Evolutionary conservation across 345 rosid genomes (phyloP).

Genomic region (Eucalyptus viminalis): DNA sequence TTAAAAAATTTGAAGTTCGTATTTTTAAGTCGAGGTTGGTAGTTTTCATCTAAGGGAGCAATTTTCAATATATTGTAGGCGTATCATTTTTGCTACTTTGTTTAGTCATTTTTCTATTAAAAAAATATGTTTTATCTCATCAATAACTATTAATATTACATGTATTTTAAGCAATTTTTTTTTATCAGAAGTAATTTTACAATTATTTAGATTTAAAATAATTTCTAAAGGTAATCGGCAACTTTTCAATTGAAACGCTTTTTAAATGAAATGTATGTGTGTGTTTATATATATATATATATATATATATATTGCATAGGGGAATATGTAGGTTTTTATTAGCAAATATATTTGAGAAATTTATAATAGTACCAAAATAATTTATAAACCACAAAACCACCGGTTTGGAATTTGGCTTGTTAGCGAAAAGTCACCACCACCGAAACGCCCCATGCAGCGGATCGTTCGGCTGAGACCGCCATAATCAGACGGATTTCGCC

Average conservation of each 20-base stretch:
- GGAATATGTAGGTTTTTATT: neutral
- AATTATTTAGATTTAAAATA: neutral
- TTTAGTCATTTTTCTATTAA: neutral
- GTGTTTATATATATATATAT: neutral
- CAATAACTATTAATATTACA: neutral
- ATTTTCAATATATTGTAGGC: neutral
- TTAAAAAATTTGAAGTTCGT: neutral
- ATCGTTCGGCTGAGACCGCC: neutral
- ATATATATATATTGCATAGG: neutral
- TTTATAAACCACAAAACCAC: neutral
- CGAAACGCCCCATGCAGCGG: neutral
- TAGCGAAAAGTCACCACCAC: neutral
- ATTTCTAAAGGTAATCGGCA: neutral
- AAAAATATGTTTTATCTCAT: neutral
- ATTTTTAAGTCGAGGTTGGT: neutral
- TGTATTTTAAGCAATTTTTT: neutral
- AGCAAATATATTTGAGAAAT: neutral
- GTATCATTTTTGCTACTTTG: neutral
- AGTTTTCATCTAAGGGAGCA: neutral
- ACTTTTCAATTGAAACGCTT: neutral
- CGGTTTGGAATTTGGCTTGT: neutral
- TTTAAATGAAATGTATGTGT: neutral
- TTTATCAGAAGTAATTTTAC: neutral
- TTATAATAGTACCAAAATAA: neutral
- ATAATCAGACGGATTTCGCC: neutral